Evolutionary conservation across 2,329 filamentous ascomycete species (phyloP), one percentile per base, ranked within the genome.

Genomic region (Beauveria sp.): DNA sequence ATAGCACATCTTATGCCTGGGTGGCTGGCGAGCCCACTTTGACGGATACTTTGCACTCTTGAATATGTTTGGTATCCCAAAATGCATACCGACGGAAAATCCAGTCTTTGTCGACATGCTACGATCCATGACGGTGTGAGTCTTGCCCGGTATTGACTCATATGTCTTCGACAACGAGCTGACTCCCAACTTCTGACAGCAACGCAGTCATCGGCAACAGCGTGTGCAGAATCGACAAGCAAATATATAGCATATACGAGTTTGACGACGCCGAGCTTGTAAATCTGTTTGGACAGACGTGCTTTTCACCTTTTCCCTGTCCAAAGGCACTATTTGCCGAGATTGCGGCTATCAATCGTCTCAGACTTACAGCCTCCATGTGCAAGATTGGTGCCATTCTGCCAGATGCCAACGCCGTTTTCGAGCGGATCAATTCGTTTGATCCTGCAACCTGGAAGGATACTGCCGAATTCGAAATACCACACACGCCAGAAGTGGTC

Each of bases 21-120:
- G n/a, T 2, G 58, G 58, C 18, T 60, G 58, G 58, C 50, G 58
- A n/a, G 58, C 58, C 22, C 58, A 60, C 7, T 54, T 60, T 24
- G 44, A 60, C 30, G 58, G 58, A 16, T 60, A 54, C 12, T 60
- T 60, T n/a, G 58, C 51, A 3, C 51, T 60, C 0, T 26, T 60
- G 10, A 47, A 16, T 20, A 60, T 55, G 58, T 55, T 60, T 55
- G 58, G 58, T 18, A 54, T 60, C 1, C 58, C 58, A 10, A 48
- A 47, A 24, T 9, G 18, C 16, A 41, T 60, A 44, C 58, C 58
- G 10, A 44, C 30, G 26, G 40, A 44, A 16, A 60, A 60, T 30
- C 58, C 58, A n/a, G 41, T 53, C 3, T 60, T 60, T 44, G 16
- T 60, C n/a, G 51, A 55, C 14, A 60, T 52, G 22, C 22, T 60